Evolutionary conservation across 2,329 filamentous ascomycete species (phyloP).

Genomic region (Penicillium sp.): DNA sequence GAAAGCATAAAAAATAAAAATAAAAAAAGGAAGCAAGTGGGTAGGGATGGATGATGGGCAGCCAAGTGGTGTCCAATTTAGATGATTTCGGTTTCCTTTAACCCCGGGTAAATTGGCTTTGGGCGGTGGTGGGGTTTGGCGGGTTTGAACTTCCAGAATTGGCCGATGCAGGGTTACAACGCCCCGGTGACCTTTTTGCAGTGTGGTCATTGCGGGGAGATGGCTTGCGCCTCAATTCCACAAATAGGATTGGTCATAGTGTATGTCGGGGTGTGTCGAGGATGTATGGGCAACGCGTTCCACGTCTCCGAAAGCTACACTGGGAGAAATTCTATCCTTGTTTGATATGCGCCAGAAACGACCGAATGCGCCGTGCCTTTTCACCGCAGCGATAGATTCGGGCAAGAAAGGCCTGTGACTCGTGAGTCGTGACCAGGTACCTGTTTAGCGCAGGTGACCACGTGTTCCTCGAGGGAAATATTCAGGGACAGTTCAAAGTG

Average conservation of each 20-base stretch:
- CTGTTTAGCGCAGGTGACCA: background rate
- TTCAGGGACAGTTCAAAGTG: background rate
- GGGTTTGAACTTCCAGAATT: background rate
- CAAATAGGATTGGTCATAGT: no score
- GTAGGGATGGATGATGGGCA: constrained; percentile 3
- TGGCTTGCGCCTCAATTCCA: no score
- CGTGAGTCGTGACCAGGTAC: background rate
- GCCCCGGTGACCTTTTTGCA: constrained; percentile 18
- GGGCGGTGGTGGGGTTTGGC: constrained; percentile 8
- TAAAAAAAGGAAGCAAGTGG: background rate
- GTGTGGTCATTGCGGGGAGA: constrained; percentile 1
- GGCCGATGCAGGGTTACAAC: constrained; percentile 3
- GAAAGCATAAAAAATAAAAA: no score
- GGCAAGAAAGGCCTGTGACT: background rate
- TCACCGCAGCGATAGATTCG: background rate
- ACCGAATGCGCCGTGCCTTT: no score
- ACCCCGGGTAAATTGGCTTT: constrained; percentile 18
- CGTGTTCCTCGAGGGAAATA: background rate
- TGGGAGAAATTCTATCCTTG: no score
- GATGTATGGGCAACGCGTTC: no score
- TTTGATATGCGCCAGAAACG: no score
- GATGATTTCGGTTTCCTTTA: background rate
- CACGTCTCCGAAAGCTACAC: no score
- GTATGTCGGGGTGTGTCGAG: no score
- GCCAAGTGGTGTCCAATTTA: constrained; percentile 8